A percentile compares a stretch with the other conserved stretches of the same genome.
phyloP scores from a whole-genome alignment of 257 asterid genomes.

The Capsicum rhomboideum region DNA sequence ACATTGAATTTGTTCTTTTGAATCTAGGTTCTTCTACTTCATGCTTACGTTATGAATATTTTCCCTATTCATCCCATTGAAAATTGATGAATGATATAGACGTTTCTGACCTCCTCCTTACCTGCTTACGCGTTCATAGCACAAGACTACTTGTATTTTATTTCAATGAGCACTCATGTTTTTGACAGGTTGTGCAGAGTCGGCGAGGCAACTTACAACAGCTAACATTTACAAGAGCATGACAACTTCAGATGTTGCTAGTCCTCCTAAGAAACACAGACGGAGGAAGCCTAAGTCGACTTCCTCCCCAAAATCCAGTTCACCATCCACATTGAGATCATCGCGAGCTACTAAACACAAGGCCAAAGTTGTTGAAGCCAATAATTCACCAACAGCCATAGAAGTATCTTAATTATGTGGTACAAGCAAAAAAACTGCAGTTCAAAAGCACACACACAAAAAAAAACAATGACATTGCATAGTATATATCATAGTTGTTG shows the following conservation, averaged over 20 bases:
- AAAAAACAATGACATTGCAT: neutral
- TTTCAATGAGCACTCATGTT: neutral
- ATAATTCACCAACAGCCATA: neutral
- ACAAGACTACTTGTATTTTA: neutral
- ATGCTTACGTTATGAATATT: neutral
- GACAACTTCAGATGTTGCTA: neutral
- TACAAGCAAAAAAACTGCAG: neutral
- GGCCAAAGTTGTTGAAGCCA: neutral
- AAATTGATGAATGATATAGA: neutral
- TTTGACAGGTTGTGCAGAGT: neutral
- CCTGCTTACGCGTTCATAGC: neutral
- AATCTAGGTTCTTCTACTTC: neutral
- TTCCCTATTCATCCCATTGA: neutral
- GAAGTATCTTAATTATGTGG: neutral
- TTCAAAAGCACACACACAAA: neutral
- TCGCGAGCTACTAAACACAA: neutral
- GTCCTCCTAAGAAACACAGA: conserved; percentile 1
- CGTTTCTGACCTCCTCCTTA: neutral
- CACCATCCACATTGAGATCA: neutral
- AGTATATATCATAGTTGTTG: neutral
- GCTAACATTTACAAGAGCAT: neutral
- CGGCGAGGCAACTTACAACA: neutral
- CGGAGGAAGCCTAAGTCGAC: conserved; percentile 3
- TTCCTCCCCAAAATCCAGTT: neutral
- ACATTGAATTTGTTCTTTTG: neutral